phyloP scores from a whole-genome alignment of 805 yeast species.

The Monosporozyma siamensis region DNA sequence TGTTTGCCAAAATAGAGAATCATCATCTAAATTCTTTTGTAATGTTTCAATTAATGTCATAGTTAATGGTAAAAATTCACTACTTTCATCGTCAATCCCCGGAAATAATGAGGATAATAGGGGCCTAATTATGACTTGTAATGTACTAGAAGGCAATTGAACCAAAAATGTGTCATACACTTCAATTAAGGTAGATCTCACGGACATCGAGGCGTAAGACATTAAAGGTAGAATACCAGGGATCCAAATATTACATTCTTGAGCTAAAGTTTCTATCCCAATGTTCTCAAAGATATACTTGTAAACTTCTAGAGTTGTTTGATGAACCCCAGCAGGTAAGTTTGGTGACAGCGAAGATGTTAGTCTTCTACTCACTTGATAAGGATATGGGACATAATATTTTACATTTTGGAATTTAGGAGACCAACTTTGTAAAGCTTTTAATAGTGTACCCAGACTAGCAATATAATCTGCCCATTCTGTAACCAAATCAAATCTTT shows the following conservation, averaged over 20 bases:
- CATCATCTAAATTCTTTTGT: conserved; percentile 48
- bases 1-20: conserved; percentile 79
- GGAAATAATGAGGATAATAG: conserved; percentile 67
- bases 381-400: conserved; percentile 58
- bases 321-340: conserved; percentile 93
- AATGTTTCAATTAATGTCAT: conserved; percentile 52
- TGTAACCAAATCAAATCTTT: conserved; percentile 66
- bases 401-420: conserved; percentile 30
- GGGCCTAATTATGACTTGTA: conserved; percentile 57
- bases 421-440: conserved; percentile 50
- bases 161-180: conserved; percentile 50
- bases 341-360: conserved; percentile 72
- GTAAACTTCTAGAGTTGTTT: conserved; percentile 74
- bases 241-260: conserved; percentile 65
- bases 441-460: conserved; percentile 67
- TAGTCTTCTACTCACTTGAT: conserved; percentile 58
- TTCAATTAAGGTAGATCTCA: conserved; percentile 66
- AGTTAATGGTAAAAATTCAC: conserved; percentile 65
- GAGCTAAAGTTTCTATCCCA: conserved; percentile 44
- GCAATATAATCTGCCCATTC: conserved; percentile 99
- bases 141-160: conserved; percentile 37
- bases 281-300: conserved; percentile 57
- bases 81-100: conserved; percentile 86
- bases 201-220: conserved; percentile 81
- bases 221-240: conserved; percentile 88